A percentile compares a stretch with the other conserved stretches of the same genome.
Evolutionary conservation across 2,329 filamentous ascomycete genomes (phyloP).

Genomic region (Pseudocercospora cruenta): DNA sequence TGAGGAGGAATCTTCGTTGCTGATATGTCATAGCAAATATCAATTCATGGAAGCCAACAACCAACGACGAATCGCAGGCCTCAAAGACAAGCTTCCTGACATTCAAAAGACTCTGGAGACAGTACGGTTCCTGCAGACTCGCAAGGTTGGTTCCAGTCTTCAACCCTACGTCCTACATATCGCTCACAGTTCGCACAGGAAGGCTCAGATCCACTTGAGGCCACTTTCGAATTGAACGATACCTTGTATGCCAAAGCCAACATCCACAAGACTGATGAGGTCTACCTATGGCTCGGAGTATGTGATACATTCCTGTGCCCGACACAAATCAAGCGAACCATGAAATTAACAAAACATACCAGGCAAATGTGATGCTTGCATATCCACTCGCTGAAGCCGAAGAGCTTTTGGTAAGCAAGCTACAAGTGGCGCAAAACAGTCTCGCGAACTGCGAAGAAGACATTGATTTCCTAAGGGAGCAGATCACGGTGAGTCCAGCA

Average conservation of each 20-base stretch:
- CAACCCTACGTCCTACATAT: neutral
- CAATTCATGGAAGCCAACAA: slow-evolving; percentile 99
- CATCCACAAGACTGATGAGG: slow-evolving; percentile 81
- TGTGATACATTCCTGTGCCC: too few relatives aligned
- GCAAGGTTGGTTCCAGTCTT: slow-evolving; percentile 58
- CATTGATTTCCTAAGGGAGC: slow-evolving; percentile 89
- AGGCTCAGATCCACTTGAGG: slow-evolving; percentile 66
- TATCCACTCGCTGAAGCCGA: slow-evolving; percentile 91
- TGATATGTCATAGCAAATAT: slow-evolving; percentile 74
- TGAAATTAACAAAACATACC: neutral
- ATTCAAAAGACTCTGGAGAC: slow-evolving; percentile 95
- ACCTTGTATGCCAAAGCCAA: slow-evolving; percentile 89
- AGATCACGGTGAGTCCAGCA: slow-evolving; percentile 75
- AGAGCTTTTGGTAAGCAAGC: slow-evolving; percentile 73
- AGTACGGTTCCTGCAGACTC: slow-evolving; percentile 78
- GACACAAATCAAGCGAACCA: too few relatives aligned
- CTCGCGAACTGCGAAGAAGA: slow-evolving; percentile 93
- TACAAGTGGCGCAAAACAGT: slow-evolving; percentile 77
- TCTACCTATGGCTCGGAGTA: slow-evolving; percentile 96
- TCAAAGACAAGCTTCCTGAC: slow-evolving; percentile 95
- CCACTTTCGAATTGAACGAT: slow-evolving; percentile 95
- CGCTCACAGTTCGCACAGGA: neutral
- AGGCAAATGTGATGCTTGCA: slow-evolving; percentile 96
- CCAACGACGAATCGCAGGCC: slow-evolving; percentile 75
- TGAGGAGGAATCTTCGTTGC: slow-evolving; percentile 6